These are phyloP conservation scores for Saccharomycopsis hybrid DNA, from an alignment of 1,139 yeast genomes.

Conservation along the genomic window DNA sequence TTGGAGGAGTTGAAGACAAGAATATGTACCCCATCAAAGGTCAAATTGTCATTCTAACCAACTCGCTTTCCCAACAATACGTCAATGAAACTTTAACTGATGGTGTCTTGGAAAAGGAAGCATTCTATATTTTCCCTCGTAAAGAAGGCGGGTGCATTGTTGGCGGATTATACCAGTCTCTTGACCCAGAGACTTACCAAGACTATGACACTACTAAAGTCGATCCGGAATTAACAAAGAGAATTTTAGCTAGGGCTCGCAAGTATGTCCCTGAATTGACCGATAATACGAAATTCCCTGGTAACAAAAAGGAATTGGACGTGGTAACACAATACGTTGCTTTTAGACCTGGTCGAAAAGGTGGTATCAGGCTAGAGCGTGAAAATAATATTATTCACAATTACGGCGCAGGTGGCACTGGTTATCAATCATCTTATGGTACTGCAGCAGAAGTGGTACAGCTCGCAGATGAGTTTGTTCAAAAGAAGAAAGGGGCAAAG, in stretches of 20 bases:
- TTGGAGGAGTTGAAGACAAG: constrained; percentile 47
- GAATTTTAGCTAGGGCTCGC: constrained; percentile 39
- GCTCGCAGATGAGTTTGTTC: constrained; percentile 20
- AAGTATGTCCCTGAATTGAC: constrained; percentile 51
- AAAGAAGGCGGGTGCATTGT: constrained; percentile 56
- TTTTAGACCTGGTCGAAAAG: constrained; percentile 61
- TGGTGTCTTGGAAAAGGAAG: too few species aligned
- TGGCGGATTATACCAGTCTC: constrained; percentile 64
- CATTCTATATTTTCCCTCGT: constrained; percentile 23
- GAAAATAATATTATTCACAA: constrained; percentile 52
- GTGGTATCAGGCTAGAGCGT: constrained; percentile 47
- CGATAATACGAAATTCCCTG: constrained; percentile 24
- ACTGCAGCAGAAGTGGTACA: constrained; percentile 40
- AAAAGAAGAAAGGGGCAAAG: constrained; percentile 5
- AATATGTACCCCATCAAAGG: constrained; percentile 53
- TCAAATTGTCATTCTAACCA: constrained; percentile 48
- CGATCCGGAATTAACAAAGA: constrained; percentile 42
- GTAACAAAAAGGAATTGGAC: constrained; percentile 30
- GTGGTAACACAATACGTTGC: constrained; percentile 58
- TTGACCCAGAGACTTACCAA: too few species aligned
- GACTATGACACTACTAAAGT: constrained; percentile 27
- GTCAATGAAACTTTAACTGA: constrained; percentile 38
- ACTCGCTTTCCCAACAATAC: constrained; percentile 14
- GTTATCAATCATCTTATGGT: constrained; percentile 63
- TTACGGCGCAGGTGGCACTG: constrained; percentile 73